phyloP scores from a whole-genome alignment of 2,329 filamentous ascomycete genomes.

The Penicillium sp. region DNA sequence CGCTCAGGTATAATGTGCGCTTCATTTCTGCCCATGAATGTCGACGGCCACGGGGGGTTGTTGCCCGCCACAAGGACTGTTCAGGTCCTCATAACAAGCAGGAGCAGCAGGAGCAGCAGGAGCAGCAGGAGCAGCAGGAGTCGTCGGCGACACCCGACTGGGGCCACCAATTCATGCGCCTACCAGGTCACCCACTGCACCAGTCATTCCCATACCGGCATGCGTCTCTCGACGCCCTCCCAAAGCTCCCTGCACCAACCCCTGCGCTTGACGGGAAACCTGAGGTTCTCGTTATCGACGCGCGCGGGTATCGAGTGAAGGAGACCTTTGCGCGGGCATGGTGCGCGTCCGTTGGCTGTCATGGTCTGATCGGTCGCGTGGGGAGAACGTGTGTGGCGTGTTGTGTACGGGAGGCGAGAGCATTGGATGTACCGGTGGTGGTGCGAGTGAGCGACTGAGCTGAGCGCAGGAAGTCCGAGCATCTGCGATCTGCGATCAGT shows the following conservation, averaged over 20 bases:
- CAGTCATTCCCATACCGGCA: slow-evolving; percentile 42
- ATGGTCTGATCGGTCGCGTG: slow-evolving; percentile 50
- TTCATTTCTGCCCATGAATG: slow-evolving; percentile 64
- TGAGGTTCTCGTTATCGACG: slow-evolving; percentile 44
- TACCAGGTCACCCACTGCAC: slow-evolving; percentile 49
- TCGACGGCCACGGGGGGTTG: slow-evolving; percentile 50
- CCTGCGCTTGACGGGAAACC: slow-evolving; percentile 15
- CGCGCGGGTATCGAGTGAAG: slow-evolving; percentile 42
- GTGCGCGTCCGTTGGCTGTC: slow-evolving; percentile 51
- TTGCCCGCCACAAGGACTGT: slow-evolving; percentile 20
- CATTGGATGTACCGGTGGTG: slow-evolving; percentile 46
- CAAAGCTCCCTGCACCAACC: slow-evolving; percentile 28
- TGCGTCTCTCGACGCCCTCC: slow-evolving; percentile 37
- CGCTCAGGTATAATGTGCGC: slow-evolving; percentile 58
- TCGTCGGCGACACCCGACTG: slow-evolving; percentile 15
- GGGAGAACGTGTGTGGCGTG: slow-evolving; percentile 50
- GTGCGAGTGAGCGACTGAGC: slow-evolving; percentile 43
- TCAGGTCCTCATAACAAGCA: not conserved
- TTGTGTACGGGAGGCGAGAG: slow-evolving; percentile 52
- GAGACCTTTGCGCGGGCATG: slow-evolving; percentile 53
- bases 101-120: not conserved
- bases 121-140: slow-evolving; percentile 9
- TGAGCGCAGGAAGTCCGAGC: slow-evolving; percentile 7
- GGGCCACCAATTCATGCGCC: slow-evolving; percentile 34
- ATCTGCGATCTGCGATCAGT: not conserved